These are phyloP conservation scores for Solanum verrucosum DNA, from an alignment of 257 asterid species.

Conservation along the genomic window DNA sequence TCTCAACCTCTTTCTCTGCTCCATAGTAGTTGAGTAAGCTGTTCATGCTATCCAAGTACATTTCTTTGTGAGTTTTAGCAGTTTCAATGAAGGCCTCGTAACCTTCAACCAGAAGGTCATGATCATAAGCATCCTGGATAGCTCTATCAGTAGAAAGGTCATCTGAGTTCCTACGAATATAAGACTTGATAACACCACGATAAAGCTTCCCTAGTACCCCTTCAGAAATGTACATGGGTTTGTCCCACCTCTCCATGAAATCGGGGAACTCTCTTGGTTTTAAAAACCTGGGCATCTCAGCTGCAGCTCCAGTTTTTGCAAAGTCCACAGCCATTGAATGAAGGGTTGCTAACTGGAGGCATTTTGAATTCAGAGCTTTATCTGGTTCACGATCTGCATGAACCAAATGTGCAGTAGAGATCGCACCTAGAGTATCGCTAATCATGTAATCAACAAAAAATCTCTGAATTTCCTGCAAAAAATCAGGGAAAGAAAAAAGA, in stretches of 20 bases:
- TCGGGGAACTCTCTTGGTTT: conserved; percentile 83
- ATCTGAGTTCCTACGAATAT: conserved; percentile 6
- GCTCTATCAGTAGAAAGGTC: not conserved
- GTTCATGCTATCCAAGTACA: conserved; percentile 51
- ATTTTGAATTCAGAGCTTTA: conserved; percentile 66
- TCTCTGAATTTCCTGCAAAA: conserved; percentile 74
- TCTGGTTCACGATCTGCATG: conserved; percentile 84
- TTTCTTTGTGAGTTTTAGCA: conserved; percentile 53
- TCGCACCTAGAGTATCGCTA: conserved; percentile 75
- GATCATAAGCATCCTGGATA: conserved; percentile 44
- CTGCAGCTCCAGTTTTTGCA: conserved; percentile 93
- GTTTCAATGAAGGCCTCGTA: conserved; percentile 32
- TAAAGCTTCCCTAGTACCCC: conserved; percentile 74
- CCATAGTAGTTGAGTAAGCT: conserved; percentile 52
- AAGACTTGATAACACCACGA: conserved; percentile 41
- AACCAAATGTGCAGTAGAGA: conserved; percentile 82
- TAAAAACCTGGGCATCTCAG: conserved; percentile 74
- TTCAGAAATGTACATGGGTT: conserved; percentile 65
- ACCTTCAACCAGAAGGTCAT: conserved; percentile 56
- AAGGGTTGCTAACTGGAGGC: conserved; percentile 76
- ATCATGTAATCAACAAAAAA: conserved; percentile 89
- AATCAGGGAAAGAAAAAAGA: not conserved
- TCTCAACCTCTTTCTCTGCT: conserved; percentile 72
- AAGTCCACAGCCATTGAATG: conserved; percentile 98
- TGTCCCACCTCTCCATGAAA: conserved; percentile 88